Evolutionary conservation across 1,139 yeast genomes (phyloP).

Genomic region (Torulaspora pretoriensis): DNA sequence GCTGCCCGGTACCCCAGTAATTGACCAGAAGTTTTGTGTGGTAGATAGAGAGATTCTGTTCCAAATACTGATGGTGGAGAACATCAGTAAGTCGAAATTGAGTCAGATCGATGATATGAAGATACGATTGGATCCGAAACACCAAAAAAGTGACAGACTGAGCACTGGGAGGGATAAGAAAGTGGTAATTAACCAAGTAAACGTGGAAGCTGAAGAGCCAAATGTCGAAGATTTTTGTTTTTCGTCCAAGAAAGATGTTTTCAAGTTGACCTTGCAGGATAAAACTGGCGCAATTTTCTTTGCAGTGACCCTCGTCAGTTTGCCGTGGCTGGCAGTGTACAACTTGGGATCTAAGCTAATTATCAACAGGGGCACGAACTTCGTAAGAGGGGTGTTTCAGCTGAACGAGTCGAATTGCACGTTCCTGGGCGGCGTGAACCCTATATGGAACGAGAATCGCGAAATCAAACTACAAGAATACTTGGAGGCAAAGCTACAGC

Average conservation of each 20-base stretch:
- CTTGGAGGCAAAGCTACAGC: constrained; percentile 27
- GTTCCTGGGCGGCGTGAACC: constrained; percentile 32
- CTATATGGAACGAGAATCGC: constrained; percentile 33
- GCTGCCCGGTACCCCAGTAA: constrained; percentile 17
- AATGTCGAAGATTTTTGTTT: constrained; percentile 20
- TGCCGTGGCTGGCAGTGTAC: constrained; percentile 28
- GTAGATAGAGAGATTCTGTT: constrained; percentile 35
- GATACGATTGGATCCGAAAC: constrained; percentile 30
- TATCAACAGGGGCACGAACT: constrained; percentile 25
- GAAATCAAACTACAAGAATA: constrained; percentile 30
- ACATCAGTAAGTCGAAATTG: constrained; percentile 37
- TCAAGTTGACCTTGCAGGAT: constrained; percentile 41
- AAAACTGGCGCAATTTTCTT: constrained; percentile 37
- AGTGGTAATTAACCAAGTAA: constrained; percentile 24
- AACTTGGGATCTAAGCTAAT: constrained; percentile 34
- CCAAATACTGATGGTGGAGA: constrained; percentile 41
- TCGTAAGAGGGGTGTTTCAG: constrained; percentile 32
- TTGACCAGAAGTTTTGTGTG: constrained; percentile 19
- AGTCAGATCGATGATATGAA: constrained; percentile 38
- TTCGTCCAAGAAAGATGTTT: constrained; percentile 21
- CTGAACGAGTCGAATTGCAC: constrained; percentile 21
- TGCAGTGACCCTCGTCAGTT: constrained; percentile 36
- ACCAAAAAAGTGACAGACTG: constrained; percentile 31
- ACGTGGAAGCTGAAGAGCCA: constrained; percentile 18
- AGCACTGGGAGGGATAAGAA: constrained; percentile 13